phyloP scores from a whole-genome alignment of 805 yeast genomes.

The Candida xyloterini region DNA sequence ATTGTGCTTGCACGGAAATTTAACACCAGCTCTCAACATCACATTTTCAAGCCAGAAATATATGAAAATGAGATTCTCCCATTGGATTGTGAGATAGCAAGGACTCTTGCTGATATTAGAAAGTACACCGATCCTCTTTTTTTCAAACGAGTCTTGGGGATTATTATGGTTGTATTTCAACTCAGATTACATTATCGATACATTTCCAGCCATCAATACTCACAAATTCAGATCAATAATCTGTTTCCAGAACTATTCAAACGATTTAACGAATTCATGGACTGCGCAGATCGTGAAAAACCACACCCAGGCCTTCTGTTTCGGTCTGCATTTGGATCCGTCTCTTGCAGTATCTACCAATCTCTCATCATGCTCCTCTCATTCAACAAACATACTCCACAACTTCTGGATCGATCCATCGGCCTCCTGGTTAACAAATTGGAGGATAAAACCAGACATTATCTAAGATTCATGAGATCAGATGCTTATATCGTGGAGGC shows the following conservation, averaged over 20 bases:
- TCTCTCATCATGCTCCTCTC: conserved; percentile 6
- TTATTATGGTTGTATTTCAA: conserved; percentile 7
- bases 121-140: not conserved
- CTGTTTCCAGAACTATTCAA: conserved; percentile 4
- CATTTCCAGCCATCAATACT: conserved; percentile 2
- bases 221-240: conserved; percentile 6
- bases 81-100: conserved; percentile 2
- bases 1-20: not conserved
- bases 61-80: conserved; percentile 4
- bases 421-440: not conserved
- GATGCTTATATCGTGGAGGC: not conserved
- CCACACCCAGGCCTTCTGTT: conserved; percentile 1
- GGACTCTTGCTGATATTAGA: not conserved
- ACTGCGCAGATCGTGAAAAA: not conserved
- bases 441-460: not conserved
- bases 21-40: conserved; percentile 1
- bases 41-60: not conserved
- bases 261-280: conserved; percentile 5
- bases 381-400: not conserved
- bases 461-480: not conserved
- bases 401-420: not conserved
- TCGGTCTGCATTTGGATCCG: conserved; percentile 6
- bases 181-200: conserved; percentile 16
- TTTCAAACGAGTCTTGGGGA: not conserved
- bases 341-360: conserved; percentile 12